A percentile compares a stretch with the other conserved stretches of the same genome.
Conservation (phyloP, 2,329 filamentous ascomycete species). For the Dactylonectria estremocensis region DNA sequence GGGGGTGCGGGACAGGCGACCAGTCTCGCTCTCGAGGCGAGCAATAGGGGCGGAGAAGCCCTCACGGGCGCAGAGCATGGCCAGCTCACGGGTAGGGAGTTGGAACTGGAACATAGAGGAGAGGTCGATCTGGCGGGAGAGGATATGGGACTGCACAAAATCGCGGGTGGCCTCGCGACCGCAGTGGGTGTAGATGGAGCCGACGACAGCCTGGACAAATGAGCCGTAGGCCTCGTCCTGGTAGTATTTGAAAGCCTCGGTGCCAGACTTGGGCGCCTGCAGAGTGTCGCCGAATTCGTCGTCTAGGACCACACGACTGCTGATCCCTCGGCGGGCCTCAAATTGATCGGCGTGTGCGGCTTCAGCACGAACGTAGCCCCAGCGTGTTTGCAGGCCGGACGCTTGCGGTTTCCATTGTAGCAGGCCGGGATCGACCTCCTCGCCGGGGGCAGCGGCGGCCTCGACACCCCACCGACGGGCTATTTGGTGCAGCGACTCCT, state of each 20-base stretch:
- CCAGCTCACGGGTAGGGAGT: conserved; percentile 86
- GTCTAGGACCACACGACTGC: conserved; percentile 84
- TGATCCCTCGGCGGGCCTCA: conserved; percentile 76
- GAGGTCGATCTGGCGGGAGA: conserved; percentile 84
- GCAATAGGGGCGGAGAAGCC: conserved; percentile 91
- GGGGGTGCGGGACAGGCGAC: conserved; percentile 85
- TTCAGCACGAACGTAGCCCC: conserved; percentile 69
- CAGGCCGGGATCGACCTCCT: conserved; percentile 92
- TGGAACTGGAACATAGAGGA: conserved; percentile 86
- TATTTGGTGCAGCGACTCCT: conserved; percentile 80
- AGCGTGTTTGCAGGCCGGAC: conserved; percentile 62
- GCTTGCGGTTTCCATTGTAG: conserved; percentile 80
- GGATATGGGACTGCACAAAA: conserved; percentile 88
- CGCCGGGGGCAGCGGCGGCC: conserved; percentile 85
- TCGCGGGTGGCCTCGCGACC: conserved; percentile 84
- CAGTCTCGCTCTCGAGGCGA: conserved; percentile 91
- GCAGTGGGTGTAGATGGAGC: conserved; percentile 87
- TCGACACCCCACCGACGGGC: conserved; percentile 94
- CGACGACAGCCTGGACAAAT: conserved; percentile 88
- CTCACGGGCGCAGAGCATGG: conserved; percentile 87
- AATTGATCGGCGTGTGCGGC: conserved; percentile 58
- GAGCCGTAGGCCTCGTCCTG: conserved; percentile 80
- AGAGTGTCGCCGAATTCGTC: conserved; percentile 84
- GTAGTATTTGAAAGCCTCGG: conserved; percentile 72
- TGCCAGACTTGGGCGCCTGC: conserved; percentile 40